phyloP scores from a whole-genome alignment of 345 rosid species.

The Murraya paniculata region DNA sequence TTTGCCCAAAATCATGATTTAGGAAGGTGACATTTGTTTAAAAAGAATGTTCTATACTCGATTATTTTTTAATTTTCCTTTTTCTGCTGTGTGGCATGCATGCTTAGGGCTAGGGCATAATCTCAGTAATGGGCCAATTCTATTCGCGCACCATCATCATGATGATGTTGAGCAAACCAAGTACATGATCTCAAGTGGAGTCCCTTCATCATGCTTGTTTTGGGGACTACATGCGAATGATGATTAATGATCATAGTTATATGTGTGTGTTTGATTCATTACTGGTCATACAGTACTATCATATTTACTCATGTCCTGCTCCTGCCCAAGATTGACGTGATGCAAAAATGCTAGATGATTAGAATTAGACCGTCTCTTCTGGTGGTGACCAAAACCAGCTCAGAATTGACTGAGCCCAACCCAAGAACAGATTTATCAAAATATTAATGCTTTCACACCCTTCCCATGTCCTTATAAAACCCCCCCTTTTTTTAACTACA shows the following conservation, averaged over 20 bases:
- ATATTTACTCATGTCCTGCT: neutral
- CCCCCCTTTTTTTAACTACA: no score
- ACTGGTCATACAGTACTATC: conserved; percentile 25
- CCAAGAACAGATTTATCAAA: neutral
- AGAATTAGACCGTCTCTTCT: no score
- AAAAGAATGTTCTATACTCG: conserved; percentile 7
- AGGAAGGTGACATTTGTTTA: conserved; percentile 5
- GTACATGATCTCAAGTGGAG: conserved; percentile 23
- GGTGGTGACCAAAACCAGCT: neutral
- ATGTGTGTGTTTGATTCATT: conserved; percentile 6
- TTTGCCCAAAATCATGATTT: conserved; percentile 17
- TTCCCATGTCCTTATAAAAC: no score
- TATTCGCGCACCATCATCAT: conserved; percentile 15
- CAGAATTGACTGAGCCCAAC: neutral
- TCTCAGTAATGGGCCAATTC: conserved; percentile 19
- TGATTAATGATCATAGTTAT: conserved; percentile 21
- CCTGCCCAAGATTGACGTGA: neutral
- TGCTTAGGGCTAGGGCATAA: conserved; percentile 22
- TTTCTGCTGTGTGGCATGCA: conserved; percentile 18
- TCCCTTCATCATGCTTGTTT: conserved; percentile 20
- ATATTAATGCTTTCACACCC: no score
- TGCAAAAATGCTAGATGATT: neutral
- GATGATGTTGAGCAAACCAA: conserved; percentile 33
- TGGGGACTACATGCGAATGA: conserved; percentile 22
- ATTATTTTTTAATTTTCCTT: neutral